phyloP scores from a whole-genome alignment of 225 moss, liverwort and hornwort species.

The Lunularia cruciata region DNA sequence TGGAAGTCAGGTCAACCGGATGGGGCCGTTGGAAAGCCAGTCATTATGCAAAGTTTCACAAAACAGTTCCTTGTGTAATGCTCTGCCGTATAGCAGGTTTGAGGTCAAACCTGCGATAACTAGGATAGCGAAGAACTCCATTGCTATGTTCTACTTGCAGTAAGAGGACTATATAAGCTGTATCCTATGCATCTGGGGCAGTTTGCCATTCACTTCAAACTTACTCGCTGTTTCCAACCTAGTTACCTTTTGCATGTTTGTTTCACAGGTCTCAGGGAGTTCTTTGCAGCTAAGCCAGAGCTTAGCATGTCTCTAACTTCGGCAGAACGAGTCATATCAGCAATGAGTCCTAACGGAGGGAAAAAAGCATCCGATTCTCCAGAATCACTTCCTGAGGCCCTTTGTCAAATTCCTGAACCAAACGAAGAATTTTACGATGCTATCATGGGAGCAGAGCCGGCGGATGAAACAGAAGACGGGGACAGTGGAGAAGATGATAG shows the following conservation, averaged over 20 bases:
- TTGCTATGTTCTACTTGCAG: too few relatives aligned
- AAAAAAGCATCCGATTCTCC: conserved; percentile 18
- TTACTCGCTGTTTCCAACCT: neutral
- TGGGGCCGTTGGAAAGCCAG: conserved; percentile 77
- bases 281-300: conserved; percentile 66
- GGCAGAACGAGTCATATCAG: conserved; percentile 12
- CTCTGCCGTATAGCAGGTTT: conserved; percentile 77
- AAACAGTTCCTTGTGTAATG: conserved; percentile 68
- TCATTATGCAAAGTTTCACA: conserved; percentile 67
- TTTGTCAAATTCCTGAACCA: conserved; percentile 42
- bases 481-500: conserved; percentile 39
- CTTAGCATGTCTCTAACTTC: conserved; percentile 19
- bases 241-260: neutral
- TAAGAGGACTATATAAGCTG: neutral
- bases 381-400: conserved; percentile 39
- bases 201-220: neutral
- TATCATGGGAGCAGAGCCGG: conserved; percentile 59
- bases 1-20: conserved; percentile 74
- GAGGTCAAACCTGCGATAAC: neutral
- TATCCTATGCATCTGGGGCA: neutral
- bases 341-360: neutral
- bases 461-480: conserved; percentile 54
- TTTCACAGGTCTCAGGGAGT: conserved; percentile 59
- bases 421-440: conserved; percentile 79
- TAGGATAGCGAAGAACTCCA: too few relatives aligned